A percentile compares a stretch with the other conserved stretches of the same genome.
phyloP scores from a whole-genome alignment of 225 moss, liverwort and hornwort species.

The Straminergon stramineum region DNA sequence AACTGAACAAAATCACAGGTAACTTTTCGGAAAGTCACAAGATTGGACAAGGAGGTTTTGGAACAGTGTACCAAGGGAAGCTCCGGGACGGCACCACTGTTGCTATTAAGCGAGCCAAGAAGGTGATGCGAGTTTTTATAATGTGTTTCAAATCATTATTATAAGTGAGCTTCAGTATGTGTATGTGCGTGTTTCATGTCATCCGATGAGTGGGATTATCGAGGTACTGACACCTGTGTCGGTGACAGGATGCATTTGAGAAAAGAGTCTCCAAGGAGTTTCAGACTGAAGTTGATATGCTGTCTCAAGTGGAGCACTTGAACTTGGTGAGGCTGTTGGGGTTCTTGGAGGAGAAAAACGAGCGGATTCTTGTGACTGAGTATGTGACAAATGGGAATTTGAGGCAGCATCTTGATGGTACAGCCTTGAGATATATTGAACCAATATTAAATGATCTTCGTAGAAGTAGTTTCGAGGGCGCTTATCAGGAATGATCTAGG shows the following conservation, averaged over 20 bases:
- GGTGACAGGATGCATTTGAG: slow-evolving; percentile 67
- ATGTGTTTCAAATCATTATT: background rate
- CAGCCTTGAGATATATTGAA: background rate
- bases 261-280: slow-evolving; percentile 56
- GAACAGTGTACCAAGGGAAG: slow-evolving; percentile 80
- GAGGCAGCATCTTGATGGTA: slow-evolving; percentile 84
- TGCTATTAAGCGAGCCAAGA: slow-evolving; percentile 94
- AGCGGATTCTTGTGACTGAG: slow-evolving; percentile 72
- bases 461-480: background rate
- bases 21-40: slow-evolving; percentile 88
- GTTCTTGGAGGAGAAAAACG: slow-evolving; percentile 58
- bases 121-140: slow-evolving; percentile 33
- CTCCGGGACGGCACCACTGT: slow-evolving; percentile 72
- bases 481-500: background rate
- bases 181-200: background rate
- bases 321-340: slow-evolving; percentile 74
- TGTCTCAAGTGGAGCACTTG: slow-evolving; percentile 74
- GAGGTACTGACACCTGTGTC: background rate
- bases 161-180: background rate
- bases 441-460: background rate
- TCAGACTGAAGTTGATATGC: slow-evolving; percentile 63
- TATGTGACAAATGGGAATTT: slow-evolving; percentile 77
- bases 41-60: slow-evolving; percentile 96
- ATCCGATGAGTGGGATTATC: background rate
- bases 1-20: slow-evolving; percentile 70